Conservation (phyloP, 768 basidiomycete genomes). For the Kwoniella mangroviensis region DNA sequence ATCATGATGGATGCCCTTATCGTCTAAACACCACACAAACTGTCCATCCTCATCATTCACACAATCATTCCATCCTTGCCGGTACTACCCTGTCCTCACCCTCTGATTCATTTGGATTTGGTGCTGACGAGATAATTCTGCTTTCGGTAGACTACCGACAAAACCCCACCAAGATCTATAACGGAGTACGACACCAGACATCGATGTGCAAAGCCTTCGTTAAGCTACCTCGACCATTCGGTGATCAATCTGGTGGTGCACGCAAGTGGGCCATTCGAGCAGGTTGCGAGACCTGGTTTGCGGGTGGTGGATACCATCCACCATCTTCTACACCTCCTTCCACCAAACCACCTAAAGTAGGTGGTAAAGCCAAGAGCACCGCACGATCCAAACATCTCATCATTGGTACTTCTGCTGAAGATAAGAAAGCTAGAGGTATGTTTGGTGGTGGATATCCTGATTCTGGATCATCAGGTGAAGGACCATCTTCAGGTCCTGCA, state of each 20-base stretch:
- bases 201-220: slow-evolving; percentile 56
- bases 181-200: slow-evolving; percentile 56
- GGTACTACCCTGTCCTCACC: not conserved
- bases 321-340: slow-evolving; percentile 20
- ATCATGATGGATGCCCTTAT: not conserved
- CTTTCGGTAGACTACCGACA: slow-evolving; percentile 50
- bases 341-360: slow-evolving; percentile 8
- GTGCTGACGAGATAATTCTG: slow-evolving; percentile 19
- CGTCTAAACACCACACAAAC: not conserved
- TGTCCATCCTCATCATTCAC: not conserved
- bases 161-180: slow-evolving; percentile 57
- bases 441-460: slow-evolving; percentile 10
- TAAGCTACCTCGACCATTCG: slow-evolving; percentile 54
- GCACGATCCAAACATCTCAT: slow-evolving; percentile 46
- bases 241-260: slow-evolving; percentile 54
- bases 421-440: slow-evolving; percentile 21
- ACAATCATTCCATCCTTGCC: not conserved
- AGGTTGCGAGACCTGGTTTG: slow-evolving; percentile 55
- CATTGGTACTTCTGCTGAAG: slow-evolving; percentile 40
- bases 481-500: slow-evolving; percentile 48
- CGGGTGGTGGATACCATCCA: slow-evolving; percentile 45
- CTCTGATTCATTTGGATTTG: not conserved
- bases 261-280: slow-evolving; percentile 56
- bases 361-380: slow-evolving; percentile 47
- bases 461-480: slow-evolving; percentile 25